Conservation (phyloP, 768 basidiomycete genomes). For the Neoboletus brunneissimus region DNA sequence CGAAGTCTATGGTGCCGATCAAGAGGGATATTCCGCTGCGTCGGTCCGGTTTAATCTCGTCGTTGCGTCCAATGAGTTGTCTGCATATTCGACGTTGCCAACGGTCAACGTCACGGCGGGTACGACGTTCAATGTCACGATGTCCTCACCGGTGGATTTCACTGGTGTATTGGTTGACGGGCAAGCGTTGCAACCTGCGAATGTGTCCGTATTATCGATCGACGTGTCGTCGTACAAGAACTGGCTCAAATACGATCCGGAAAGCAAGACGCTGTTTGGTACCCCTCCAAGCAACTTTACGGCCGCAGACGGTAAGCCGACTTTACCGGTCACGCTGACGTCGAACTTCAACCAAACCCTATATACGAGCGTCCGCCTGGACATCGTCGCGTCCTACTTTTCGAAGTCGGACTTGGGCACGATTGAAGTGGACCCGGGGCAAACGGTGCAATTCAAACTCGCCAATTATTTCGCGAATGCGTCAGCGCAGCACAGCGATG, state of each 20-base stretch:
- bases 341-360: conserved; percentile 68
- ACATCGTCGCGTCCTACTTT: conserved; percentile 74
- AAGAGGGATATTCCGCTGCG: conserved; percentile 65
- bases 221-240: conserved; percentile 52
- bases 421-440: conserved; percentile 50
- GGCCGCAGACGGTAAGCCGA: conserved; percentile 32
- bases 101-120: conserved; percentile 70
- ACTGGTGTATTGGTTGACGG: conserved; percentile 64
- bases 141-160: conserved; percentile 57
- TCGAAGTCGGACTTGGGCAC: conserved; percentile 52
- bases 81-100: conserved; percentile 46
- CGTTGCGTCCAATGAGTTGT: conserved; percentile 68
- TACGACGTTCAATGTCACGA: conserved; percentile 48
- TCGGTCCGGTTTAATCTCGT: conserved; percentile 61
- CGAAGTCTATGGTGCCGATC: conserved; percentile 66
- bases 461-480: conserved; percentile 52
- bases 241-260: conserved; percentile 63
- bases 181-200: conserved; percentile 49
- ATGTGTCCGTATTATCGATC: conserved; percentile 56
- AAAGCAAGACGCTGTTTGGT: conserved; percentile 60
- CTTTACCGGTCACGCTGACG: conserved; percentile 59
- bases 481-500: conserved; percentile 39
- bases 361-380: conserved; percentile 59
- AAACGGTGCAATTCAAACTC: conserved; percentile 53
- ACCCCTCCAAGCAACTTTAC: conserved; percentile 49